phyloP scores from a whole-genome alignment of 2,329 filamentous ascomycete genomes.

The Beauveria medogensis region DNA sequence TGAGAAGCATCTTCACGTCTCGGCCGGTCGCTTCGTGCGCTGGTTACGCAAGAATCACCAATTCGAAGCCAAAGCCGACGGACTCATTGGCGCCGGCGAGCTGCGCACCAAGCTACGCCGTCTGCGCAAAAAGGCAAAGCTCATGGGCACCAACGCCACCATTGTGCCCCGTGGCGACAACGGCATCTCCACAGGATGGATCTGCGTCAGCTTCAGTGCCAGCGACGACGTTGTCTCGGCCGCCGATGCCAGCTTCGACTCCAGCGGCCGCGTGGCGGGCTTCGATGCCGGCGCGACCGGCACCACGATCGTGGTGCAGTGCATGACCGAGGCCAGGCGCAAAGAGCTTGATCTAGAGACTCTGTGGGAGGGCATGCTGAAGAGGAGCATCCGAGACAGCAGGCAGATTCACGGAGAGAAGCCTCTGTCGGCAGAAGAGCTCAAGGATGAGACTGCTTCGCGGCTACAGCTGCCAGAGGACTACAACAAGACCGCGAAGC shows the following conservation, averaged over 20 bases:
- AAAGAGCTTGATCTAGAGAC: slow-evolving; percentile 44
- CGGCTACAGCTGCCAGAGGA: slow-evolving; percentile 24
- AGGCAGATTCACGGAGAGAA: slow-evolving; percentile 23
- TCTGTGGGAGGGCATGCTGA: slow-evolving; percentile 40
- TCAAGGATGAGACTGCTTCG: slow-evolving; percentile 23
- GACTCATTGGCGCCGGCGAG: slow-evolving; percentile 81
- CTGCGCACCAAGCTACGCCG: slow-evolving; percentile 78
- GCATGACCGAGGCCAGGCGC: slow-evolving; percentile 47
- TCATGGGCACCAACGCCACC: slow-evolving; percentile 66
- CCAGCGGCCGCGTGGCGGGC: slow-evolving; percentile 58
- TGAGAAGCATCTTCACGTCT: slow-evolving; percentile 87
- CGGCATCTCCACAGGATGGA: slow-evolving; percentile 88
- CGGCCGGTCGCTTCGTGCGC: slow-evolving; percentile 79
- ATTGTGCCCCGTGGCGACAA: slow-evolving; percentile 62
- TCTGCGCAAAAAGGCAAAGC: slow-evolving; percentile 70
- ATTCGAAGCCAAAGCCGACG: slow-evolving; percentile 72
- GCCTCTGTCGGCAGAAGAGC: slow-evolving; percentile 18
- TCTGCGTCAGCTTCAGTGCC: slow-evolving; percentile 82
- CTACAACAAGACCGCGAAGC: slow-evolving; percentile 20
- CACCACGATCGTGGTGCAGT: slow-evolving; percentile 48
- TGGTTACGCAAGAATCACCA: slow-evolving; percentile 71
- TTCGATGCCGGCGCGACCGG: slow-evolving; percentile 54
- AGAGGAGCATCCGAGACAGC: slow-evolving; percentile 22
- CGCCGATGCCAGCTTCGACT: slow-evolving; percentile 37
- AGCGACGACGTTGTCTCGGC: slow-evolving; percentile 45